Conservation (phyloP, 2,329 filamentous ascomycete genomes). For the Chalaropsis thielavioides region DNA sequence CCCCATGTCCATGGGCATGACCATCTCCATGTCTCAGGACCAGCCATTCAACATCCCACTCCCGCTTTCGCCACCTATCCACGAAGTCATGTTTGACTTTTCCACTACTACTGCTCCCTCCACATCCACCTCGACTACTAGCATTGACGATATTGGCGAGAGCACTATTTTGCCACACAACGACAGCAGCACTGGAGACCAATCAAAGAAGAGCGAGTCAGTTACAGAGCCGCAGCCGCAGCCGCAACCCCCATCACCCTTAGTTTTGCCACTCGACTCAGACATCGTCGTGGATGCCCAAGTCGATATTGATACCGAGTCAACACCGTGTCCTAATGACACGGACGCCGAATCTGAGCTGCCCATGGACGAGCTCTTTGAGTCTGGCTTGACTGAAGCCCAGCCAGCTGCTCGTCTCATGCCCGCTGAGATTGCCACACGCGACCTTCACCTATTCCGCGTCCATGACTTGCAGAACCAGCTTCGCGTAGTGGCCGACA, state of each 20-base stretch:
- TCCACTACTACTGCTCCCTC: constrained; percentile 1
- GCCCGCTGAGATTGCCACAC: not conserved
- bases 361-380: not conserved
- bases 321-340: not conserved
- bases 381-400: not conserved
- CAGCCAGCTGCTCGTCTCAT: not conserved
- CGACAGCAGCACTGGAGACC: not conserved
- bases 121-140: constrained; percentile 14
- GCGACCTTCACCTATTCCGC: not conserved
- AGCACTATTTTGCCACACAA: constrained; percentile 5
- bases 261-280: not conserved
- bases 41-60: constrained; percentile 1
- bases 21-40: constrained; percentile 4
- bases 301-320: not conserved
- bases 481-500: constrained; percentile 58
- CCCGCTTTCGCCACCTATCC: constrained; percentile 10
- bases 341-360: not conserved
- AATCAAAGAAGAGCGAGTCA: not conserved
- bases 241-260: not conserved
- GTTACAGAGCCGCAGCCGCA: not conserved
- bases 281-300: not conserved
- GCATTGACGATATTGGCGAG: constrained; percentile 9
- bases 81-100: constrained; percentile 15
- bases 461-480: constrained; percentile 29
- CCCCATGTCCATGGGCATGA: constrained; percentile 8